Evolutionary conservation across 2,329 filamentous ascomycete genomes (phyloP), one percentile per base, ranked within the genome.

Genomic region (Xylariomycetidae sp.): DNA sequence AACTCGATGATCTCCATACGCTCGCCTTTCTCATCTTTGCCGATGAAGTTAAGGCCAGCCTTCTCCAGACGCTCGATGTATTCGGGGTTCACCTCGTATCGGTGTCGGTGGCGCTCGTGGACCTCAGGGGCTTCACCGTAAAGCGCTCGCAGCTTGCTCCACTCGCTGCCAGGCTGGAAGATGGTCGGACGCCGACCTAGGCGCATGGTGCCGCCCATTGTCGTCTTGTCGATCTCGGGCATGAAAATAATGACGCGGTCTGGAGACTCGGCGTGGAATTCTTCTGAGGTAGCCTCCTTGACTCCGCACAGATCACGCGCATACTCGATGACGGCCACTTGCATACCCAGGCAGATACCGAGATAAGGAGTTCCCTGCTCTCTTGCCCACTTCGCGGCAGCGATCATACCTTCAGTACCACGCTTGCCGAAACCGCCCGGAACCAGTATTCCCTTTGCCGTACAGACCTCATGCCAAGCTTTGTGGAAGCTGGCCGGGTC

Each of bases 341-440:
- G 92, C 80, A 95, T 87, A 37, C 88, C 88, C 15, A 95, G 68
- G 57, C 90, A 95, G 43, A 96, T 83, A 38, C 92, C 92, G 1
- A 96, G 72, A 63, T 83, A 95, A 2, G 88, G 88, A 4, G 76
- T 76, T 42, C 82, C 80, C 49, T 87, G 80, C 46, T 83, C 82
- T 35, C 92, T 80, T 2, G 90, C 89, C 81, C 85, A 95, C 44
- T 80, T 82, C n/a, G 84, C 82, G 3, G 83, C 85, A 35, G 77
- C 68, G 51, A 96, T 82, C 88, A 96, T 96, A 42, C 92, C 92
- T 55, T 90, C 82, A 1, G 79, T 87, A 37, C 87, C 90, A 48
- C 92, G 23, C 70, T 64, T 64, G 29, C 90, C 90, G 48, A 95
- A 95, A 1, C 86, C 88, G 17, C 71, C 88, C 2, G 82, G 83